Evolutionary conservation across 1,284 basidiomycete genomes (phyloP), one percentile per base, ranked within the genome.

Genomic region (Ganoderma leucocontextum): DNA sequence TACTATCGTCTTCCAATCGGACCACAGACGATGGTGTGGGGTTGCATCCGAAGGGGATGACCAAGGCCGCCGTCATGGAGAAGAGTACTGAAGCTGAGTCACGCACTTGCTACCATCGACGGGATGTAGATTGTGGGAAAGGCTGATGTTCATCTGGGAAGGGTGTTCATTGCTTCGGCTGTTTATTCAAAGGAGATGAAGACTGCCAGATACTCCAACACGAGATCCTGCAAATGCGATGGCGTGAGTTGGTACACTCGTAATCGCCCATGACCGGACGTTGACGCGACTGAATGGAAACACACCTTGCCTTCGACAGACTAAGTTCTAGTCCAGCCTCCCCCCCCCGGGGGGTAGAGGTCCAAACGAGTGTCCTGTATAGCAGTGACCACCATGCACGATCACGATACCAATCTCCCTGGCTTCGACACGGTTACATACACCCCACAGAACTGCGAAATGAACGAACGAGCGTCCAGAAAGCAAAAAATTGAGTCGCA

Each of bases 401-500:
- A 29, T 29, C 29, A 29, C 29, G 29, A 29, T 29, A 29, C 29
- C 29, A 29, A 29, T 29, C 29, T 29, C 29, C 29, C 2, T 29
- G 29, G 29, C 29, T 19, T 47, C 47, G 5, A 49, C 47, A 25
- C 7, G n/a, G n/a, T 2, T 47, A 10, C n/a, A n/a, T 22, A 47
- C 44, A 17, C 7, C 10, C 6, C 9, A n/a, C 10, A n/a, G 19
- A 19, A n/a, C 7, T 41, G 10, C 2, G 25, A 12, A 33, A 55
- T 17, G 29, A 13, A 47, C 62, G 60, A 49, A 59, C 58, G 55
- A 60, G 66, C 75, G 85, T 84, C 84, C 86, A 73, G 71, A 38
- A 60, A 63, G 75, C 78, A 82, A 85, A 86, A 89, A 89, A 86
- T 85, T 79, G 29, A 8, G 52, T 55, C 78, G 62, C 35, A n/a